phyloP scores from a whole-genome alignment of 2,329 filamentous ascomycete species.

The Chrysoporthe deuterocubensis region DNA sequence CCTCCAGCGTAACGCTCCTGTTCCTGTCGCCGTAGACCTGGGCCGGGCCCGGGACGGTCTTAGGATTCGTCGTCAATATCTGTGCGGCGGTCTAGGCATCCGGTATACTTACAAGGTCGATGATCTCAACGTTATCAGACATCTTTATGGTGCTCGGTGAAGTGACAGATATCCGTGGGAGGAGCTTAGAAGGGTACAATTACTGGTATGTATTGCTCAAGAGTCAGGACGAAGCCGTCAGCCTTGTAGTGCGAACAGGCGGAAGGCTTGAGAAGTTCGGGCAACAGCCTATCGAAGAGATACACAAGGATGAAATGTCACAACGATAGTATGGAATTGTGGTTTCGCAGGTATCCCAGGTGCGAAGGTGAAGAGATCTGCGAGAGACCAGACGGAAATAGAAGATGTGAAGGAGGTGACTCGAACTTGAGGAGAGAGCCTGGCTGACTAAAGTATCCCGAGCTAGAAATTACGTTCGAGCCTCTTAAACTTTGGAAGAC shows the following conservation, averaged over 20 bases:
- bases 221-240: neutral
- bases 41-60: neutral
- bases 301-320: neutral
- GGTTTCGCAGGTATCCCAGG: neutral
- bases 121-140: neutral
- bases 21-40: neutral
- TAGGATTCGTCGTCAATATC: neutral
- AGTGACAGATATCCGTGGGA: neutral
- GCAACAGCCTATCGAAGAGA: too few species aligned
- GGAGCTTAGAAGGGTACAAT: neutral
- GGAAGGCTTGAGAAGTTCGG: neutral
- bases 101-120: neutral
- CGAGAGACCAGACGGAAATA: neutral
- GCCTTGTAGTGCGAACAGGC: neutral
- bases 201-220: neutral
- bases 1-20: neutral
- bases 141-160: neutral
- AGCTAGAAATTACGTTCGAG: neutral
- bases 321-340: too few species aligned
- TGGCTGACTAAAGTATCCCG: neutral
- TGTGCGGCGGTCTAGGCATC: neutral
- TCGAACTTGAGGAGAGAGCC: neutral
- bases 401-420: neutral
- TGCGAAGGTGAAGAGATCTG: neutral
- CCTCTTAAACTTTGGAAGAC: neutral